Evolutionary conservation across 2,329 filamentous ascomycete species (phyloP).

Genomic region (Ophiostoma sp.): DNA sequence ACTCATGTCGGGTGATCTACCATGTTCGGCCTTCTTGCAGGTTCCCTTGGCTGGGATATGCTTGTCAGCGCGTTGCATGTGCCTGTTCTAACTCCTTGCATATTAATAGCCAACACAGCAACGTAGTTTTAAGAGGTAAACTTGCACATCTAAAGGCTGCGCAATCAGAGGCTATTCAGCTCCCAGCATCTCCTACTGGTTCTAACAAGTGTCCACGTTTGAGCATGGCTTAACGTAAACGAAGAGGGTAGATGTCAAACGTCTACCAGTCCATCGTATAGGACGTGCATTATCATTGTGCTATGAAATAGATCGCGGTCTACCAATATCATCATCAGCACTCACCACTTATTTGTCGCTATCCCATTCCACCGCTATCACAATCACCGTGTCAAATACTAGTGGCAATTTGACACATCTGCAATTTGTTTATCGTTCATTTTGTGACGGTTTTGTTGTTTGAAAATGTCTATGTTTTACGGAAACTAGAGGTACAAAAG

Average conservation of each 20-base stretch:
- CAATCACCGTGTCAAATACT: too few species aligned
- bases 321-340: neutral
- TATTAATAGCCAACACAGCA: neutral
- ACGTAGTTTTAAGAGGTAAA: neutral
- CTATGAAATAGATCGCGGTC: neutral
- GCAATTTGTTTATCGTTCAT: neutral
- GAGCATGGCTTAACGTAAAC: neutral
- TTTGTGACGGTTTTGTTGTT: too few species aligned
- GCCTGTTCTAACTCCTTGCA: neutral
- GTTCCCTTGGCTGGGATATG: neutral
- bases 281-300: neutral
- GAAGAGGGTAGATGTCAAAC: too few species aligned
- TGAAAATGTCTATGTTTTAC: too few species aligned
- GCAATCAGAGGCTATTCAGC: neutral
- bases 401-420: neutral
- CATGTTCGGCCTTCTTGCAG: too few species aligned
- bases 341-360: too few species aligned
- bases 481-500: too few species aligned
- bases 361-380: neutral
- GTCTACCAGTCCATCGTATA: neutral
- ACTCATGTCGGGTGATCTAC: neutral
- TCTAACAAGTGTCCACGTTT: neutral
- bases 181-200: neutral
- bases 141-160: neutral
- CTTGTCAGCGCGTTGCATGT: neutral